Evolutionary conservation across 768 basidiomycete species (phyloP).

Genomic region (Suillus cothurnatus): DNA sequence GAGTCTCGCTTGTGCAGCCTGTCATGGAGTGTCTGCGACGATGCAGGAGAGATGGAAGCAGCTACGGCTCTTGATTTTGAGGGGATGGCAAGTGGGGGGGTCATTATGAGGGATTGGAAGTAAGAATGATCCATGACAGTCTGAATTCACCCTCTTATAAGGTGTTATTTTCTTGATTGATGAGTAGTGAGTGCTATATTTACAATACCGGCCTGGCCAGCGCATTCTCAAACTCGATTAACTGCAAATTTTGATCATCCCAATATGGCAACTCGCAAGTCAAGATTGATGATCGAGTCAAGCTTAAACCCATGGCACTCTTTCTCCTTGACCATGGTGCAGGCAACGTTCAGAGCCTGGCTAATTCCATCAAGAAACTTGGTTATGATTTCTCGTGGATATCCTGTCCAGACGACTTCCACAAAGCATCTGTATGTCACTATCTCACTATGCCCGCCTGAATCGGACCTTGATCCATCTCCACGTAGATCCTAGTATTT

Average conservation of each 20-base stretch:
- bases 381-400: slow-evolving; percentile 93
- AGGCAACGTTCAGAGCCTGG: slow-evolving; percentile 91
- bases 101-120: slow-evolving; percentile 40
- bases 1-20: slow-evolving; percentile 43
- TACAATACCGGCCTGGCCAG: too few species aligned
- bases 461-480: slow-evolving; percentile 14
- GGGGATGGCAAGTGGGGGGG: slow-evolving; percentile 47
- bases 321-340: slow-evolving; percentile 97
- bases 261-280: slow-evolving; percentile 11
- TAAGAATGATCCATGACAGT: slow-evolving; percentile 17
- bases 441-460: slow-evolving; percentile 8
- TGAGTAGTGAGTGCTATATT: slow-evolving; percentile 2
- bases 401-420: slow-evolving; percentile 75
- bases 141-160: slow-evolving; percentile 16
- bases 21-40: slow-evolving; percentile 45
- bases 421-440: slow-evolving; percentile 80
- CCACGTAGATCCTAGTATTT: slow-evolving; percentile 83
- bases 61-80: slow-evolving; percentile 38
- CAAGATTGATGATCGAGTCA: not conserved
- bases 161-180: not conserved
- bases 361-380: slow-evolving; percentile 84
- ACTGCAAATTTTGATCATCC: slow-evolving; percentile 8
- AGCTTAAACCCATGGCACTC: slow-evolving; percentile 48
- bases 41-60: slow-evolving; percentile 56
- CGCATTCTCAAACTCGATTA: too few species aligned